phyloP scores from a whole-genome alignment of 2,329 filamentous ascomycete genomes.

The Myriangium duriaei region DNA sequence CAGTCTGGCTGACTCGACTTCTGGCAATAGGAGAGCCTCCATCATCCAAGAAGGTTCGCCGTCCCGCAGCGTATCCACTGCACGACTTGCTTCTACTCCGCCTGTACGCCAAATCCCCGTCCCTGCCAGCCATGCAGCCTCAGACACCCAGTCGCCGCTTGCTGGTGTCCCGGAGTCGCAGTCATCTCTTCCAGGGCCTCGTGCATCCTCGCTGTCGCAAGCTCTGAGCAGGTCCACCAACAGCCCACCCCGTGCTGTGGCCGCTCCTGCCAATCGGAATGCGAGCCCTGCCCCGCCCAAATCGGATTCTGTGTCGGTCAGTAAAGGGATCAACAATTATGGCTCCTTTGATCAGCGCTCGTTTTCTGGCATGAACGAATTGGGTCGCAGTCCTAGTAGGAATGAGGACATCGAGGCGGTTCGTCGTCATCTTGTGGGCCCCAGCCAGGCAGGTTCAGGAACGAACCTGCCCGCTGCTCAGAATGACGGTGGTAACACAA shows the following conservation, averaged over 20 bases:
- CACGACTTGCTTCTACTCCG: conserved; percentile 38
- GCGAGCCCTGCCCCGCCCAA: conserved; percentile 45
- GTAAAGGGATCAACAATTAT: conserved; percentile 55
- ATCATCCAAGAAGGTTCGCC: conserved; percentile 9
- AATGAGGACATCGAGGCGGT: conserved; percentile 88
- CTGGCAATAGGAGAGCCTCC: conserved; percentile 1
- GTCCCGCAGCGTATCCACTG: conserved; percentile 29
- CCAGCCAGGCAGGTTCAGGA: conserved; percentile 33
- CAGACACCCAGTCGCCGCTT: conserved; percentile 47
- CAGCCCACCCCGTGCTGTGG: conserved; percentile 54
- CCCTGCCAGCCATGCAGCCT: conserved; percentile 28
- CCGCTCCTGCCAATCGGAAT: conserved; percentile 35
- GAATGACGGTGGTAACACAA: conserved; percentile 14
- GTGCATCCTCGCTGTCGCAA: conserved; percentile 75
- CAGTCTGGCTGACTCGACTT: background rate
- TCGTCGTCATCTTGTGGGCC: conserved; percentile 73
- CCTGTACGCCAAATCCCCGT: conserved; percentile 38
- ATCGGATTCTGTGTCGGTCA: conserved; percentile 30
- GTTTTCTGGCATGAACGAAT: conserved; percentile 22
- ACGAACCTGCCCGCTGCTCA: conserved; percentile 16
- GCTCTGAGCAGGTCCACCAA: conserved; percentile 68
- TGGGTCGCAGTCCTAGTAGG: conserved; percentile 41
- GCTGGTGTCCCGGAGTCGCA: conserved; percentile 37
- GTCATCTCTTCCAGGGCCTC: conserved; percentile 57
- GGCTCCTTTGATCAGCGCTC: conserved; percentile 70